Evolutionary conservation across 2,329 filamentous ascomycete genomes (phyloP).

Genomic region (Cadophora sp.): DNA sequence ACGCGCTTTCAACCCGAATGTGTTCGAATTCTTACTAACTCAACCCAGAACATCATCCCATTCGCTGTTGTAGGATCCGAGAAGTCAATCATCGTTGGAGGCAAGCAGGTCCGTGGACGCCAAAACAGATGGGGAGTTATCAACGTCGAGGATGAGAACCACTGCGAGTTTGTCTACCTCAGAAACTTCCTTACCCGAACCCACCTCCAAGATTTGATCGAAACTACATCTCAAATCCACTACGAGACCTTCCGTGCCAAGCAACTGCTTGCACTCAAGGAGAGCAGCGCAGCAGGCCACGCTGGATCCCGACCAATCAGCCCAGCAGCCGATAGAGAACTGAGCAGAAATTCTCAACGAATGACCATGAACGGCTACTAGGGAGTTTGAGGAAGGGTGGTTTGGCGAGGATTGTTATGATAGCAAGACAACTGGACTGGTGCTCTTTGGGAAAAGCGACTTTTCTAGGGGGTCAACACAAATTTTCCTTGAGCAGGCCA

Average conservation of each 20-base stretch:
- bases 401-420: slow-evolving; percentile 38
- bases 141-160: slow-evolving; percentile 98
- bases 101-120: slow-evolving; percentile 95
- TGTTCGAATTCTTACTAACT: slow-evolving; percentile 45
- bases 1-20: slow-evolving; percentile 40
- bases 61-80: slow-evolving; percentile 98
- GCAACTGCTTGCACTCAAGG: slow-evolving; percentile 96
- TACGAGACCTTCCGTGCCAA: slow-evolving; percentile 99
- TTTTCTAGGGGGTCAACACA: slow-evolving; percentile 25
- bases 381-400: slow-evolving; percentile 31
- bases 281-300: slow-evolving; percentile 84
- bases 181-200: slow-evolving; percentile 98
- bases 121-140: slow-evolving; percentile 99
- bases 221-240: slow-evolving; percentile 99
- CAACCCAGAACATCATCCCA: slow-evolving; percentile 80
- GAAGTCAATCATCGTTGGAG: slow-evolving; percentile 96
- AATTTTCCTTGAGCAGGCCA: slow-evolving; percentile 43
- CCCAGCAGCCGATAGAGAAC: slow-evolving; percentile 89
- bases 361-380: slow-evolving; percentile 99
- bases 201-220: slow-evolving; percentile 97
- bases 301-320: slow-evolving; percentile 90
- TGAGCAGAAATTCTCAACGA: slow-evolving; percentile 96
- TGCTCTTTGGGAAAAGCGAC: slow-evolving; percentile 45
- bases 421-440: slow-evolving; percentile 35
- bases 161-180: slow-evolving; percentile 99